A percentile compares a stretch with the other conserved stretches of the same genome.
phyloP scores from a whole-genome alignment of 495 filamentous ascomycete species.

The Penicillium herquei region DNA sequence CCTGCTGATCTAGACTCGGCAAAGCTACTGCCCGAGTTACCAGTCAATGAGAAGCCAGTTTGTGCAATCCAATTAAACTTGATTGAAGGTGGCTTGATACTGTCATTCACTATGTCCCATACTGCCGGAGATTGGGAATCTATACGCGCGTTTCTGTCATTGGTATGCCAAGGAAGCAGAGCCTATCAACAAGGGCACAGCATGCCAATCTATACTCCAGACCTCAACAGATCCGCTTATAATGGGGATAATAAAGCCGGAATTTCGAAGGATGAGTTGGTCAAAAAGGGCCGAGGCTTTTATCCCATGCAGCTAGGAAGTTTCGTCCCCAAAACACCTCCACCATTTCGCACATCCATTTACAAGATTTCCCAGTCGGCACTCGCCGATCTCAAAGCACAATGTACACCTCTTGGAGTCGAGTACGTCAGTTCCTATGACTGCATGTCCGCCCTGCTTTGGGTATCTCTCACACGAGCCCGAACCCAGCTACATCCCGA shows the following conservation, averaged over 20 bases:
- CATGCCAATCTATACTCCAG: slow-evolving; percentile 18
- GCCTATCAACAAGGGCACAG: slow-evolving; percentile 11
- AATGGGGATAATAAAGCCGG: slow-evolving; percentile 8
- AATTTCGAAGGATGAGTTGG: slow-evolving; percentile 9
- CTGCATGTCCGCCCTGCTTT: slow-evolving; percentile 25
- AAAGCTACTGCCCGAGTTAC: slow-evolving; percentile 12
- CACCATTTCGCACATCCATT: slow-evolving; percentile 12
- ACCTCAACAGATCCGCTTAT: slow-evolving; percentile 21
- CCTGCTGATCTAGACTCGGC: slow-evolving; percentile 10
- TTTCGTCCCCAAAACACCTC: slow-evolving; percentile 6
- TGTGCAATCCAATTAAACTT: slow-evolving; percentile 23
- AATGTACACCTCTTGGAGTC: slow-evolving; percentile 11
- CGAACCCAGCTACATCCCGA: slow-evolving; percentile 18
- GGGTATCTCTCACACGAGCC: slow-evolving; percentile 20
- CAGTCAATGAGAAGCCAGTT: slow-evolving; percentile 8
- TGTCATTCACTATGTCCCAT: slow-evolving; percentile 22
- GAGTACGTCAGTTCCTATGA: slow-evolving; percentile 28
- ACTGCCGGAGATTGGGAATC: slow-evolving; percentile 28
- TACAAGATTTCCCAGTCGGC: slow-evolving; percentile 16
- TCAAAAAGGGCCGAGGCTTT: slow-evolving; percentile 14
- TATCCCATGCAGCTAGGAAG: slow-evolving; percentile 11
- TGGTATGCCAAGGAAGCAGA: slow-evolving; percentile 23
- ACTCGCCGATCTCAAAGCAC: slow-evolving; percentile 16
- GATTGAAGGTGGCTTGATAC: slow-evolving; percentile 23
- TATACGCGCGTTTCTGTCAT: slow-evolving; percentile 21